A percentile compares a stretch with the other conserved stretches of the same genome.
phyloP scores from a whole-genome alignment of 352 stramenopile species.

The Pythium aquatile region DNA sequence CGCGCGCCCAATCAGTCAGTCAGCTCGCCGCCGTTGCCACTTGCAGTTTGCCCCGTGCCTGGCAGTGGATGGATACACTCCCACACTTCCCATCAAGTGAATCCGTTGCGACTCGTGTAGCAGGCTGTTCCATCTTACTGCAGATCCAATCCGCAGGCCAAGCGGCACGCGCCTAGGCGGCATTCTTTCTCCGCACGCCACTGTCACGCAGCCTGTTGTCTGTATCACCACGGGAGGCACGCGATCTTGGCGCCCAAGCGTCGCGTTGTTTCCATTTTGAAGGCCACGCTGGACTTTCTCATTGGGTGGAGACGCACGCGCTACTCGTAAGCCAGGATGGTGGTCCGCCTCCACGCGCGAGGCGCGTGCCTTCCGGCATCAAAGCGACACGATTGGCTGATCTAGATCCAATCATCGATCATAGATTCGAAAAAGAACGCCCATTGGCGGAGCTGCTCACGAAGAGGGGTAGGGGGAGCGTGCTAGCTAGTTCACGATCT shows the following conservation, averaged over 20 bases:
- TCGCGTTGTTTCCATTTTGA: constrained; percentile 2
- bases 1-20: neutral
- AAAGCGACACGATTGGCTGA: neutral
- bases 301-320: neutral
- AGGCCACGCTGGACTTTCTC: neutral
- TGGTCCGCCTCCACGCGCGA: neutral
- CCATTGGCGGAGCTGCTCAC: neutral
- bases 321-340: neutral
- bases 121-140: neutral
- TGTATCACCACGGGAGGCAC: neutral
- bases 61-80: neutral
- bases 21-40: neutral
- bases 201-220: neutral
- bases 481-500: neutral
- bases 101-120: neutral
- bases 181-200: neutral
- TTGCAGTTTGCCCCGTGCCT: neutral
- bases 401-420: neutral
- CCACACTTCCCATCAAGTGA: neutral
- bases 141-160: constrained; percentile 20
- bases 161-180: constrained; percentile 12
- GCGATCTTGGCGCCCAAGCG: neutral
- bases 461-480: neutral
- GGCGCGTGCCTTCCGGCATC: neutral
- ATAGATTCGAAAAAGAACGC: constrained; percentile 4